Percentiles rank a stretch among this genome's conserved stretches.
phyloP scores from a whole-genome alignment of 1,284 basidiomycete genomes.

The Athelia psychrophila region DNA sequence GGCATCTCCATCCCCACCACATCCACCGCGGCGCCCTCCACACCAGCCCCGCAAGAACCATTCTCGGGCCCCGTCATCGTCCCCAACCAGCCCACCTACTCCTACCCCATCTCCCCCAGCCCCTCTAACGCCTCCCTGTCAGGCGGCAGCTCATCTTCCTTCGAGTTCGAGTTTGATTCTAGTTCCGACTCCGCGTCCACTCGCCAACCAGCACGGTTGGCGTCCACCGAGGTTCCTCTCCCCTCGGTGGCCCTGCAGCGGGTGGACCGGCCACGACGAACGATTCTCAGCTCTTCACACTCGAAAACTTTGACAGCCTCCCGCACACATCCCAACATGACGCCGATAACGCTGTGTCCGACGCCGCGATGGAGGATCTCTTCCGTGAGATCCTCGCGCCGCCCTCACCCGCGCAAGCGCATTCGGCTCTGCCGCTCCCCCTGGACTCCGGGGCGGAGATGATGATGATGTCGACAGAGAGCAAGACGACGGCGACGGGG shows the following conservation, averaged over 20 bases:
- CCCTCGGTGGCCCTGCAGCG: conserved; percentile 82
- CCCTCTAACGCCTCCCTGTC: conserved; percentile 38
- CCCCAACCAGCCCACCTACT: conserved; percentile 21
- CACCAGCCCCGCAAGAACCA: conserved; percentile 2
- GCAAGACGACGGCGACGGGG: conserved; percentile 7
- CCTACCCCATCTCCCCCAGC: conserved; percentile 49
- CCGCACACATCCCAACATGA: neutral
- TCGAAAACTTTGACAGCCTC: conserved; percentile 6
- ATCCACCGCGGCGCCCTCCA: conserved; percentile 16
- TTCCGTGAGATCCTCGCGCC: conserved; percentile 66
- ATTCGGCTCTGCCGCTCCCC: conserved; percentile 19
- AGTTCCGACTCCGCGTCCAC: conserved; percentile 54
- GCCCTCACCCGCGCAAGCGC: conserved; percentile 37
- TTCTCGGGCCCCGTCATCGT: conserved; percentile 28
- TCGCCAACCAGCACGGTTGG: conserved; percentile 95
- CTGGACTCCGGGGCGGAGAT: conserved; percentile 12
- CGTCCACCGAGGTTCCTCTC: conserved; percentile 60
- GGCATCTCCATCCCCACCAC: conserved; percentile 23
- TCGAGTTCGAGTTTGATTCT: conserved; percentile 29
- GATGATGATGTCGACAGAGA: neutral
- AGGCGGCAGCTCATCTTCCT: conserved; percentile 18
- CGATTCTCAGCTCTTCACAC: conserved; percentile 19
- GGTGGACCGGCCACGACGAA: conserved; percentile 52
- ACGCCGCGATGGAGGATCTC: conserved; percentile 61
- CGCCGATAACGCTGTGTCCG: conserved; percentile 16